Conservation (phyloP, 345 rosid species). For the Camelina sativa region DNA sequence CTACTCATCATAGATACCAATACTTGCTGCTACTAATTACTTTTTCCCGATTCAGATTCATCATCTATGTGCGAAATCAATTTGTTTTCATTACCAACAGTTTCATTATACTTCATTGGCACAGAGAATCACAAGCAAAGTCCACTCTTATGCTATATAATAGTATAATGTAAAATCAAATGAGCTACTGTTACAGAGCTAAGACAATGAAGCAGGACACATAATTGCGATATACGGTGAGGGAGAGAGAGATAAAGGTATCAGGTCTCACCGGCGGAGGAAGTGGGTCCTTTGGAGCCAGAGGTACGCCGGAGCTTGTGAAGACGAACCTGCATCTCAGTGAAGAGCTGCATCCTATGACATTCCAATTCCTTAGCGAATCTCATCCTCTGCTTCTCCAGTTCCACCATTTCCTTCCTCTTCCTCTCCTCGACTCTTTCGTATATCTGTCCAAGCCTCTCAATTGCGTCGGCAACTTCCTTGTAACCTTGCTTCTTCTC, state of each 20-base stretch:
- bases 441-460: slow-evolving; percentile 85
- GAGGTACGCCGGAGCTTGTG: slow-evolving; percentile 76
- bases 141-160: background rate
- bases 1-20: background rate
- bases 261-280: slow-evolving; percentile 45
- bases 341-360: slow-evolving; percentile 92
- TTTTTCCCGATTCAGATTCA: background rate
- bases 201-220: background rate
- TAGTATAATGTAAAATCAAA: slow-evolving; percentile 1
- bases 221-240: slow-evolving; percentile 1
- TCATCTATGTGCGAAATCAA: background rate
- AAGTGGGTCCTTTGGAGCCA: slow-evolving; percentile 45
- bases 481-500: slow-evolving; percentile 57
- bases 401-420: slow-evolving; percentile 89
- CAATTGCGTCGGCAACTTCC: slow-evolving; percentile 68
- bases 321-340: slow-evolving; percentile 94
- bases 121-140: slow-evolving; percentile 17
- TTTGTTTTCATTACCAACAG: background rate
- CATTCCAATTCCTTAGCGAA: slow-evolving; percentile 93
- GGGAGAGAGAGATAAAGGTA: background rate
- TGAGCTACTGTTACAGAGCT: slow-evolving; percentile 3
- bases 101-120: background rate
- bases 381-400: slow-evolving; percentile 99
- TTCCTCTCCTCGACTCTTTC: slow-evolving; percentile 87
- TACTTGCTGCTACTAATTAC: background rate